Evolutionary conservation across 805 yeast species (phyloP).

Genomic region (Saccharomycopsis lassenensis): DNA sequence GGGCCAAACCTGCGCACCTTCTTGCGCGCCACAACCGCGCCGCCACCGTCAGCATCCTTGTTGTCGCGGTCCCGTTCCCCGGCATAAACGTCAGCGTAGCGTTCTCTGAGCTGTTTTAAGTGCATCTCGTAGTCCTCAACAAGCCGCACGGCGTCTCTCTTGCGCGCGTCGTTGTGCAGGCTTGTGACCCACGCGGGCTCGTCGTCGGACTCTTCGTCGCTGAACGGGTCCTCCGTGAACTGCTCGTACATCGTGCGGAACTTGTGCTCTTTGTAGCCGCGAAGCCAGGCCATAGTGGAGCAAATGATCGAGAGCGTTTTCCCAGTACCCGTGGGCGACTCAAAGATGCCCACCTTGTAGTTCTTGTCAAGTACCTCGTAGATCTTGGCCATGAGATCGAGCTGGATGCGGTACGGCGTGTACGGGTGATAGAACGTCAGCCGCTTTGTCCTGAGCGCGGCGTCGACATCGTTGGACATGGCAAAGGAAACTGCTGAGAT

Average conservation of each 20-base stretch:
- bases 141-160: conserved; percentile 21
- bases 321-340: conserved; percentile 94
- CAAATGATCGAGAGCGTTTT: conserved; percentile 84
- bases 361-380: conserved; percentile 45
- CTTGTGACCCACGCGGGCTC: conserved; percentile 65
- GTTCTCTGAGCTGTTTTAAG: conserved; percentile 24
- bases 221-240: conserved; percentile 27
- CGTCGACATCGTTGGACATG: not conserved
- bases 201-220: conserved; percentile 30
- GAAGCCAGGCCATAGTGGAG: conserved; percentile 73
- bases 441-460: not conserved
- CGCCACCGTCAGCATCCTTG: conserved; percentile 6
- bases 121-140: conserved; percentile 27
- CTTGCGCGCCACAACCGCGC: conserved; percentile 13
- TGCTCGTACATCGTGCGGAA: conserved; percentile 18
- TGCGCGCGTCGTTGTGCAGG: conserved; percentile 25
- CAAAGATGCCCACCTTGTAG: conserved; percentile 69
- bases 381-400: conserved; percentile 65
- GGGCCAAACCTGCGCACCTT: too few relatives aligned
- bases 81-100: too few relatives aligned
- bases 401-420: conserved; percentile 69
- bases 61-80: too few relatives aligned
- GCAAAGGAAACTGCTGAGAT: not conserved
- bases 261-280: conserved; percentile 33
- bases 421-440: conserved; percentile 61